phyloP scores from a whole-genome alignment of 306 rosid genomes.

The Cicer arietinum region DNA sequence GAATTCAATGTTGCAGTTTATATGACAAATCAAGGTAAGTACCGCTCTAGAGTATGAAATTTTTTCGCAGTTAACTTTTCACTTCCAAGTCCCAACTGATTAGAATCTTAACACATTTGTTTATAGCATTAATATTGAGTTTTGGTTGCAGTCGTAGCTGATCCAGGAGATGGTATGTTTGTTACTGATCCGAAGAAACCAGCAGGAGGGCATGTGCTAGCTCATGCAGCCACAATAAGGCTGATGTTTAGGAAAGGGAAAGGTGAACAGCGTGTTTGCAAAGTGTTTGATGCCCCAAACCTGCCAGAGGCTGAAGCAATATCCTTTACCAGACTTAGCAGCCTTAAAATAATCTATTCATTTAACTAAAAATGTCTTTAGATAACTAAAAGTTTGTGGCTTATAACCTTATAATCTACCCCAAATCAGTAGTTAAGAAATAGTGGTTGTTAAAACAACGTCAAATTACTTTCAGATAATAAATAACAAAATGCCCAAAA shows the following conservation, averaged over 20 bases:
- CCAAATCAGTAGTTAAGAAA: conserved; percentile 3
- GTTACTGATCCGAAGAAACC: conserved; percentile 96
- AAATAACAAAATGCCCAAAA: conserved; percentile 11
- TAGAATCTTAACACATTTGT: conserved; percentile 19
- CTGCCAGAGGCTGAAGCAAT: conserved; percentile 97
- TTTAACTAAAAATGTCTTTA: conserved; percentile 4
- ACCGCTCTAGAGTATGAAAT: not conserved
- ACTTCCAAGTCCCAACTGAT: not conserved
- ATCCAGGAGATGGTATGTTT: conserved; percentile 94
- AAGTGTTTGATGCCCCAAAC: conserved; percentile 95
- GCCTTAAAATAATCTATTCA: conserved; percentile 3
- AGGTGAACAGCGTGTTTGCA: conserved; percentile 95
- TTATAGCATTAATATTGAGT: conserved; percentile 2
- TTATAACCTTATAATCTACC: conserved; percentile 30
- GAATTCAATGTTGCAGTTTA: conserved; percentile 92
- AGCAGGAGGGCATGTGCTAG: conserved; percentile 95
- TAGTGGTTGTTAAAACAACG: conserved; percentile 10
- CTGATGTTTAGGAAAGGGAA: conserved; percentile 95
- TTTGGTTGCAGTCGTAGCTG: conserved; percentile 83
- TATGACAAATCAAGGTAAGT: conserved; percentile 94
- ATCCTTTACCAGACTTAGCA: conserved; percentile 61
- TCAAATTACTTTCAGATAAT: conserved; percentile 15
- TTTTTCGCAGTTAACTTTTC: not conserved
- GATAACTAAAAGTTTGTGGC: not conserved
- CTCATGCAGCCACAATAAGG: conserved; percentile 93